phyloP scores from a whole-genome alignment of 1,139 yeast species.

The Debaryomyces sp. region DNA sequence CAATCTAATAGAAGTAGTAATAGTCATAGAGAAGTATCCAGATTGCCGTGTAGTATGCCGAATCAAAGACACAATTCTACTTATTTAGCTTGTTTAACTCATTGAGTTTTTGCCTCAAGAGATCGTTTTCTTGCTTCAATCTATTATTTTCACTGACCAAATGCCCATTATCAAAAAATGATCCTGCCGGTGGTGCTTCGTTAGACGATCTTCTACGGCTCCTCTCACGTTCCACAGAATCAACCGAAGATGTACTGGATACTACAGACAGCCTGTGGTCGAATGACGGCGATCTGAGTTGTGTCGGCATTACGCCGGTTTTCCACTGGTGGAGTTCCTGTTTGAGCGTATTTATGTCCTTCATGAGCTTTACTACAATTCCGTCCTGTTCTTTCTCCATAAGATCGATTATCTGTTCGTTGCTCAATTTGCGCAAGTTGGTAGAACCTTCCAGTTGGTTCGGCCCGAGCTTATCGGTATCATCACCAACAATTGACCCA shows the following conservation, averaged over 20 bases:
- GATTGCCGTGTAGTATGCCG: background rate
- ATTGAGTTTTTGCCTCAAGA: conserved; percentile 2
- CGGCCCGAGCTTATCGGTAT: background rate
- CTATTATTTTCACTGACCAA: conserved; percentile 6
- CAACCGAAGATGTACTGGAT: conserved; percentile 1
- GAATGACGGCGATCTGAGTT: conserved; percentile 9
- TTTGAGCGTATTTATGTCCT: conserved; percentile 53
- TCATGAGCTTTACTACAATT: conserved; percentile 58
- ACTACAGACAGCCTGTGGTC: conserved; percentile 4
- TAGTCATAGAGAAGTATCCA: background rate
- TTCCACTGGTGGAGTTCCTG: conserved; percentile 50
- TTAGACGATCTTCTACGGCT: conserved; percentile 8
- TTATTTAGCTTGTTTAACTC: background rate
- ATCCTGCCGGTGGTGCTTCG: conserved; percentile 5
- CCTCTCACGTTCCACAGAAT: background rate
- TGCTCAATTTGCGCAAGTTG: conserved; percentile 15
- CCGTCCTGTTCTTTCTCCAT: conserved; percentile 76
- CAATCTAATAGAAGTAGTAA: background rate
- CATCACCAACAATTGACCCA: background rate
- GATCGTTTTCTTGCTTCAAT: conserved; percentile 10
- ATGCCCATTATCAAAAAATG: background rate
- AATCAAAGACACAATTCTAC: background rate
- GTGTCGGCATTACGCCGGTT: conserved; percentile 5
- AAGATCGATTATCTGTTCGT: conserved; percentile 56
- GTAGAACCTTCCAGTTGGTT: conserved; percentile 1